These are phyloP conservation scores for Hypoxylon sp. DNA, from an alignment of 2,329 filamentous ascomycete species.

Conservation along the genomic window DNA sequence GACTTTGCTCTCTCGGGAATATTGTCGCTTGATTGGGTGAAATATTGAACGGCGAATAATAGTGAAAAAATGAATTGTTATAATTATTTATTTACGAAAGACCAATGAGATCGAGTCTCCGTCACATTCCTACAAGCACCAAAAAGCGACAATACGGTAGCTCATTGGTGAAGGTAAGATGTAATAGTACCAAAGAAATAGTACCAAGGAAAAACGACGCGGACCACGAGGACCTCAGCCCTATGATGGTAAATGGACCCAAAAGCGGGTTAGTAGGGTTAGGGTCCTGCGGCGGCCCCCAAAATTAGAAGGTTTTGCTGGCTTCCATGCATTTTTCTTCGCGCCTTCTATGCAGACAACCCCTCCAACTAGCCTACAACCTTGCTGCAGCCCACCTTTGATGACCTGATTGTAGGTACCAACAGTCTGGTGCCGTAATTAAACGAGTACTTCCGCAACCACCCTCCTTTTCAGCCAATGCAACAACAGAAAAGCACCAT, in stretches of 20 bases:
- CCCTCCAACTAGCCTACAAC: background rate
- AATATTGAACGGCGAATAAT: constrained; percentile 7
- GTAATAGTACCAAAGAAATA: constrained; percentile 14
- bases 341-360: constrained; percentile 27
- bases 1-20: constrained; percentile 2
- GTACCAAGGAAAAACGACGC: constrained; percentile 11
- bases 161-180: constrained; percentile 15
- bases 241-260: constrained; percentile 25
- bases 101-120: constrained; percentile 15
- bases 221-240: constrained; percentile 34
- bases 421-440: constrained; percentile 25
- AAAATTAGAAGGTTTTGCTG: constrained; percentile 27
- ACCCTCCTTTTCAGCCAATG: constrained; percentile 21
- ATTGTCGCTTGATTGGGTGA: constrained; percentile 17
- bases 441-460: background rate
- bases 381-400: background rate
- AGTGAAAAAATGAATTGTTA: constrained; percentile 18
- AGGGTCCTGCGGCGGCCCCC: constrained; percentile 25
- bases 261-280: constrained; percentile 11
- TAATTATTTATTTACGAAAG: constrained; percentile 6
- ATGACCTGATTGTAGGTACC: constrained; percentile 14
- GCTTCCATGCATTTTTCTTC: constrained; percentile 27
- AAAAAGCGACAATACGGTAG: background rate
- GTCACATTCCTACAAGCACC: constrained; percentile 22
- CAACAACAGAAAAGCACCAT: constrained; percentile 18